A percentile compares a stretch with the other conserved stretches of the same genome.
These are phyloP conservation scores for Botrytis byssoidea DNA, from an alignment of 2,329 filamentous ascomycete species.

Conservation along the genomic window DNA sequence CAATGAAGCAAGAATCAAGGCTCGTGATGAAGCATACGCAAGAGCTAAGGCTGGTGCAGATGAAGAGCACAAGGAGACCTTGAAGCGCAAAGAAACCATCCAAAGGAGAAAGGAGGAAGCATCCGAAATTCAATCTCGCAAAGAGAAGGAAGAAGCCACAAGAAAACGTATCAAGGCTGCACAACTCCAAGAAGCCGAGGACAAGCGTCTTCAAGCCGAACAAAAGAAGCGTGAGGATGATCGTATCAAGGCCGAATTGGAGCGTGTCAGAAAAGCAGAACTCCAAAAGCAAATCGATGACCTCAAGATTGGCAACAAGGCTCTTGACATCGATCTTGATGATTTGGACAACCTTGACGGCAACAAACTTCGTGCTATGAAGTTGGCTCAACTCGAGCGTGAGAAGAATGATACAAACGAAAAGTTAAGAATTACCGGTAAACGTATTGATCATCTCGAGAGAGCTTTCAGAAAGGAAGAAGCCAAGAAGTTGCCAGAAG, in stretches of 20 bases:
- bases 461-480: conserved; percentile 96
- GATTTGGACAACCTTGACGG: conserved; percentile 85
- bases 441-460: conserved; percentile 95
- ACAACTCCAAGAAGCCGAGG: conserved; percentile 85
- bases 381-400: conserved; percentile 91
- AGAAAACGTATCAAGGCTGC: conserved; percentile 84
- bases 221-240: conserved; percentile 86
- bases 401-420: conserved; percentile 97
- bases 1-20: conserved; percentile 75
- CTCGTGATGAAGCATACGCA: conserved; percentile 75
- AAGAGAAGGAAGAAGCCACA: conserved; percentile 88
- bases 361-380: conserved; percentile 87
- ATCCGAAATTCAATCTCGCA: conserved; percentile 81
- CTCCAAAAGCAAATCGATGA: conserved; percentile 90
- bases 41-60: conserved; percentile 86
- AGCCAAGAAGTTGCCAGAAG: conserved; percentile 81
- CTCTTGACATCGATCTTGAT: conserved; percentile 69
- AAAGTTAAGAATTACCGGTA: conserved; percentile 85
- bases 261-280: conserved; percentile 88
- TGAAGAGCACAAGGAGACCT: conserved; percentile 81
- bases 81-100: conserved; percentile 85
- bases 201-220: conserved; percentile 85
- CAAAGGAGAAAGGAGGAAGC: conserved; percentile 96
- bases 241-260: conserved; percentile 80
- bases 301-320: conserved; percentile 83